A percentile compares a stretch with the other conserved stretches of the same genome.
Evolutionary conservation across 768 basidiomycete genomes (phyloP).

Genomic region (Tulasnella sp.): DNA sequence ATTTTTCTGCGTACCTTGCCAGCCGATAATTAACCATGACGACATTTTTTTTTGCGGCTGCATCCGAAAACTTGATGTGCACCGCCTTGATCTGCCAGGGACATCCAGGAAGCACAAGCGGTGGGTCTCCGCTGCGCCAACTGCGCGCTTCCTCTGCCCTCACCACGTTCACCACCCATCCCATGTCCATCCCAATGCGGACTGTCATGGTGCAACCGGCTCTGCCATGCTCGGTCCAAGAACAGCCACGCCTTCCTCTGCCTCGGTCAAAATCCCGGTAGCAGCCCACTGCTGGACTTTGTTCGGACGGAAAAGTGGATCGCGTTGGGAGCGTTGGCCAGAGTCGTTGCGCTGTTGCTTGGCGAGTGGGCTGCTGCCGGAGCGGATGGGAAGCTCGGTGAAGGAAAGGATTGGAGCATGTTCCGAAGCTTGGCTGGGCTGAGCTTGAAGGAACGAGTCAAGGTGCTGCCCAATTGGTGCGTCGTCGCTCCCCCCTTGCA

Average conservation of each 20-base stretch:
- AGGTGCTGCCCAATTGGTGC: conserved; percentile 35
- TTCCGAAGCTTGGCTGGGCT: conserved; percentile 64
- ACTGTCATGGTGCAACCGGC: conserved; percentile 72
- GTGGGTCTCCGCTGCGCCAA: conserved; percentile 59
- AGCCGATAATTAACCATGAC: no score
- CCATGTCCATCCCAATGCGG: conserved; percentile 57
- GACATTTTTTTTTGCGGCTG: no score
- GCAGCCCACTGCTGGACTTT: conserved; percentile 54
- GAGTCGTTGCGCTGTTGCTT: conserved; percentile 46
- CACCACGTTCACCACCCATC: conserved; percentile 40
- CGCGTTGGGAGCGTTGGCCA: conserved; percentile 37
- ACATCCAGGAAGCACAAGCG: conserved; percentile 66
- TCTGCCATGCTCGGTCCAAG: conserved; percentile 64
- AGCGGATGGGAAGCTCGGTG: conserved; percentile 36
- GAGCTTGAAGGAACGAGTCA: conserved; percentile 62
- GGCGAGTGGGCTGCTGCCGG: conserved; percentile 34
- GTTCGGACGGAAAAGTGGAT: conserved; percentile 64
- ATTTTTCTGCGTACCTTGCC: no score
- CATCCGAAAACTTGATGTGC: background rate
- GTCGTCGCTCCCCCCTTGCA: conserved; percentile 33
- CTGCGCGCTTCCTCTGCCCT: conserved; percentile 64
- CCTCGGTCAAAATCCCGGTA: conserved; percentile 66
- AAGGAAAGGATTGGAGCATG: conserved; percentile 45
- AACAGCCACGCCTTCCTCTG: conserved; percentile 70
- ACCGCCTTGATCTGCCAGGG: conserved; percentile 44